These are phyloP conservation scores for Parastagonospora nodorum DNA, from an alignment of 2,329 filamentous ascomycete species.

Conservation along the genomic window DNA sequence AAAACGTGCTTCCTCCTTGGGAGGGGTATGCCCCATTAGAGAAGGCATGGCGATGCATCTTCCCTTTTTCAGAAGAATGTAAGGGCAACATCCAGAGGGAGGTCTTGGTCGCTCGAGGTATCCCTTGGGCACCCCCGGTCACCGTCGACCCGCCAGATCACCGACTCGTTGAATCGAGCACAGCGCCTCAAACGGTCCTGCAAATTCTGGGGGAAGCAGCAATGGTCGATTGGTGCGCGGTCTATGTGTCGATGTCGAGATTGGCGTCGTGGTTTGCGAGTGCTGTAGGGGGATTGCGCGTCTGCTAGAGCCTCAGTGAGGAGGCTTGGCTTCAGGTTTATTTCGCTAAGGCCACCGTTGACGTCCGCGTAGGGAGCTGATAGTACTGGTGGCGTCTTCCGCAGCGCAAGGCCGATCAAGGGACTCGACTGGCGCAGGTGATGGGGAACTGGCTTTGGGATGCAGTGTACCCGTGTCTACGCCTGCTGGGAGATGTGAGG, in stretches of 20 bases:
- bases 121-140: slow-evolving; percentile 45
- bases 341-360: slow-evolving; percentile 44
- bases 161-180: slow-evolving; percentile 22
- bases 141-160: slow-evolving; percentile 41
- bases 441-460: slow-evolving; percentile 13
- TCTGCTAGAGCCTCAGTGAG: slow-evolving; percentile 19
- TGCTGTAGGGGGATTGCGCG: slow-evolving; percentile 25
- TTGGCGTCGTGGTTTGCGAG: slow-evolving; percentile 10
- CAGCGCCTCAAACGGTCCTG: slow-evolving; percentile 14
- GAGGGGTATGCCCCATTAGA: slow-evolving; percentile 78
- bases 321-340: slow-evolving; percentile 37
- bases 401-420: slow-evolving; percentile 30
- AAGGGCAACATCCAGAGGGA: slow-evolving; percentile 63
- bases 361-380: slow-evolving; percentile 27
- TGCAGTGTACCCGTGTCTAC: slow-evolving; percentile 25
- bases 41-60: slow-evolving; percentile 89
- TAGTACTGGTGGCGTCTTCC: slow-evolving; percentile 27
- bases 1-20: slow-evolving; percentile 73
- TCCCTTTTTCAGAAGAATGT: slow-evolving; percentile 62
- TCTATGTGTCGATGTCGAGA: background rate
- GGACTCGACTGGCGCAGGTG: slow-evolving; percentile 23
- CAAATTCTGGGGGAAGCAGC: background rate
- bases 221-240: background rate
- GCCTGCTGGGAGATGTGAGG: slow-evolving; percentile 11
- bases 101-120: slow-evolving; percentile 31